phyloP scores from a whole-genome alignment of 176 grass and related monocot genomes.

The Oryza brachyantha region DNA sequence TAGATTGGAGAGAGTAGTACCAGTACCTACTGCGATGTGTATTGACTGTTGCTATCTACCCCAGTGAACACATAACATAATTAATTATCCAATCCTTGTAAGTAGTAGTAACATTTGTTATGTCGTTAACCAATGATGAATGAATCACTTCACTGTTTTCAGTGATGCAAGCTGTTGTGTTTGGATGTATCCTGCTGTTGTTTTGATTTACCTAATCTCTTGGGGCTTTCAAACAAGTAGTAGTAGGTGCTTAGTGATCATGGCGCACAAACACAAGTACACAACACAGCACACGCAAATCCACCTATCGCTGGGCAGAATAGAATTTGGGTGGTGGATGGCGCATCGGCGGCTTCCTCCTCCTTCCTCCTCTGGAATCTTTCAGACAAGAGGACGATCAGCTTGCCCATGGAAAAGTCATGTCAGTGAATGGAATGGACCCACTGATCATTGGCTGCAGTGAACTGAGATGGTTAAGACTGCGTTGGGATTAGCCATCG shows the following conservation, averaged over 20 bases:
- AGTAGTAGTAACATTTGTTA: background rate
- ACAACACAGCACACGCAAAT: too few species aligned
- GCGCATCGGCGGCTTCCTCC: background rate
- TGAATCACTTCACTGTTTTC: background rate
- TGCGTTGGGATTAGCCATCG: background rate
- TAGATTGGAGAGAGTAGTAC: too few species aligned
- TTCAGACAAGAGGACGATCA: background rate
- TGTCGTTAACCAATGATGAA: background rate
- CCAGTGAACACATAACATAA: background rate
- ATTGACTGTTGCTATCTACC: background rate
- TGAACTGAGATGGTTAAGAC: background rate
- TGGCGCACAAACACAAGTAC: background rate
- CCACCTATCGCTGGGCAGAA: background rate
- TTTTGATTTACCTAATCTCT: background rate
- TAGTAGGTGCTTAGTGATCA: background rate
- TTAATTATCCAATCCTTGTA: background rate
- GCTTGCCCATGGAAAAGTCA: background rate
- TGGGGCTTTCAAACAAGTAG: background rate
- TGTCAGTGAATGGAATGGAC: background rate
- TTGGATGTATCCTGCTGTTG: background rate
- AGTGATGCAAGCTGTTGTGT: background rate
- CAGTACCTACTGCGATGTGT: background rate
- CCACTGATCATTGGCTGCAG: background rate
- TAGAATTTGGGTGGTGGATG: background rate
- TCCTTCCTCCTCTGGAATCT: background rate